Base-by-base conservation (phyloP, 2,329 filamentous ascomycete species). In the Trichophyton benhamiae region DNA sequence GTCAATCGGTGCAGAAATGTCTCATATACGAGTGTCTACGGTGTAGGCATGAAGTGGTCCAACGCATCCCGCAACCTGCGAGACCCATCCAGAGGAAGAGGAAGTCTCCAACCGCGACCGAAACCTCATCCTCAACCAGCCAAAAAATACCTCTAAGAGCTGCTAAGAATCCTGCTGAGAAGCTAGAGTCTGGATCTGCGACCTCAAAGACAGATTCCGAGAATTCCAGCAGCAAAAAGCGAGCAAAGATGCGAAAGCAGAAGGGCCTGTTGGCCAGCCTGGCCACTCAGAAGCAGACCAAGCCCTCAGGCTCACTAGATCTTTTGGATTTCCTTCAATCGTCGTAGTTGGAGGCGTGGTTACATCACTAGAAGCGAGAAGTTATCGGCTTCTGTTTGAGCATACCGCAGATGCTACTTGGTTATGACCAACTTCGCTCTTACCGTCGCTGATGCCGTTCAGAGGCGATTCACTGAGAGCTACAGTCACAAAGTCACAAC, bases 281-380 rank as follows among this genome's bases (percentile, higher is more conserved):
- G n/a, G 77, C 77, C 3, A 78, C 66, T 59, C 77, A 69, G 66
- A 66, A 66, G 36, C 52, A 73, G 60, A 64, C 67, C 2, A 70
- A 72, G 63, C 59, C 63, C 1, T 67, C 66, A 6, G 63, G 66
- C 13, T 76, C 72, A 11, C 72, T 82, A 3, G 79, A 80, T 67
- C 70, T 82, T 27, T 77, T 82, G 71, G 80, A 82, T 66, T 80
- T 82, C 66, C 74, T 82, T 63, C 77, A 81, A 67, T 76, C 71
- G 8, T 49, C 63, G 68, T 63, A 67, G 59, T 36, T 36, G 25
- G 3, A 17, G 46, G 7, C 2, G 8, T 49, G 25, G 11, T 8
- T 25, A n/a, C 20, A 48, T 20, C 44, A 9, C 3, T 17, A 48
- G 20, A 48, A 9, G 15, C 3, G 7, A 48, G n/a, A 20, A 20